Base-by-base conservation (phyloP, 306 rosid genomes). In the Quercus aquifolioides region DNA sequence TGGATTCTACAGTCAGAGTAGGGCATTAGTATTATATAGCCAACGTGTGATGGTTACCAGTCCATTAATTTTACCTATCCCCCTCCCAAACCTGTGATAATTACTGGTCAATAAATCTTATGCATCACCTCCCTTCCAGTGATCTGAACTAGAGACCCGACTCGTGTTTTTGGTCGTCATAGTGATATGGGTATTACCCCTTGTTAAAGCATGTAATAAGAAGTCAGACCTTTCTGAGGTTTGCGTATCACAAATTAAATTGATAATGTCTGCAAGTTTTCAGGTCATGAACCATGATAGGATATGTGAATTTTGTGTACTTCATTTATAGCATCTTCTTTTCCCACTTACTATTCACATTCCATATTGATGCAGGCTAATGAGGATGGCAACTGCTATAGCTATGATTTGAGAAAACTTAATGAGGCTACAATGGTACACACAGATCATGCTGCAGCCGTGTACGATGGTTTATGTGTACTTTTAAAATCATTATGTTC, bases 401-500 rank as follows among this genome's bases (percentile, higher is more conserved):
- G 92, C 74, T 92, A 88, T 72, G 98, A 95, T 85, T 51, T 78
- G 70, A 90, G 98, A 86, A 93, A 89, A 76, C 87, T 91, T 51
- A 82, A 74, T 56, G 97, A 90, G 84, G 94, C 98, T 56, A 95
- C 87, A 71, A 91, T 95, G 77, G 99, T 95, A 55, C 98, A 95
- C 82, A 87, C 69, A 79, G 99, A 93, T 85, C 99, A 95, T 80
- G 98, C 91, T 79, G 90, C 94, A 84, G 97, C 99, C 15, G 98
- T 95, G 99, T 95, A 87, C 80, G 91, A 83, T 78, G 72, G 35
- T 49, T 75, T 75, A 23, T 72, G 76, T 67, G 5, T 33, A 54
- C 83, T 62, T 51, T 4, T 74, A 62, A 55, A 41, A 25, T 17
- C 67, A 19, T 55, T 67, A 25, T 73, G 13, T 30, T 6, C 19